Percentiles rank a stretch among this genome's conserved stretches.
phyloP scores from a whole-genome alignment of 352 stramenopile genomes.

The Globisporangium yorkense region DNA sequence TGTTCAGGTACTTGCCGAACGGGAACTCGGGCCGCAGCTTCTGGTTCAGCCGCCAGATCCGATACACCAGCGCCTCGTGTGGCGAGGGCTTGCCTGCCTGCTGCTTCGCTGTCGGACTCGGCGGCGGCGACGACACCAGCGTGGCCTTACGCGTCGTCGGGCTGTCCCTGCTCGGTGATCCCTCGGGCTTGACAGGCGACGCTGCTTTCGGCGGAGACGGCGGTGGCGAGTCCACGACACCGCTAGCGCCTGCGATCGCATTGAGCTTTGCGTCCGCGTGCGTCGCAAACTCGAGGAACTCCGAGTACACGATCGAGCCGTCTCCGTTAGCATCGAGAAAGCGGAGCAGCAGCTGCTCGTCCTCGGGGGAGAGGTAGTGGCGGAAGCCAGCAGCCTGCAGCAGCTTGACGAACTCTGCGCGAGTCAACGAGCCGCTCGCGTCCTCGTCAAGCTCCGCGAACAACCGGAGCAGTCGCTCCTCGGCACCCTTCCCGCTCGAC shows the following conservation, averaged over 20 bases:
- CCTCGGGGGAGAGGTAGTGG: slow-evolving; percentile 54
- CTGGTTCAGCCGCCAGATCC: slow-evolving; percentile 42
- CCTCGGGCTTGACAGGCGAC: slow-evolving; percentile 2
- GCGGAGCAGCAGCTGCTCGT: slow-evolving; percentile 55
- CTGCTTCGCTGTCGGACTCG: slow-evolving; percentile 10
- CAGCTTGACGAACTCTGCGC: slow-evolving; percentile 60
- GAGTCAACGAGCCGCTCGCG: slow-evolving; percentile 45
- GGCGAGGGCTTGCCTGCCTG: neutral
- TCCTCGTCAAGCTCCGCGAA: slow-evolving; percentile 58
- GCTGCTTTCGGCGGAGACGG: slow-evolving; percentile 12
- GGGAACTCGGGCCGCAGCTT: slow-evolving; percentile 45
- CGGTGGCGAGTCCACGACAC: slow-evolving; percentile 4
- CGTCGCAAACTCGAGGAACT: slow-evolving; percentile 65
- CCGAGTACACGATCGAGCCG: slow-evolving; percentile 46
- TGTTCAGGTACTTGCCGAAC: slow-evolving; percentile 74
- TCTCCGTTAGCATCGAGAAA: slow-evolving; percentile 69
- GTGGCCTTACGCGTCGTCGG: slow-evolving; percentile 7
- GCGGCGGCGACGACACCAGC: neutral
- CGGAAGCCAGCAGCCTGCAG: slow-evolving; percentile 54
- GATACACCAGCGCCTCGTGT: slow-evolving; percentile 19
- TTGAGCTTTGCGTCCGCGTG: slow-evolving; percentile 37
- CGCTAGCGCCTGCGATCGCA: neutral
- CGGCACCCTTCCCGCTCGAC: slow-evolving; percentile 47
- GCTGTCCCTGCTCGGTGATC: slow-evolving; percentile 10
- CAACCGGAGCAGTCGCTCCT: slow-evolving; percentile 30